phyloP scores from a whole-genome alignment of 352 stramenopile genomes.

The Phytophthora palmivora region DNA sequence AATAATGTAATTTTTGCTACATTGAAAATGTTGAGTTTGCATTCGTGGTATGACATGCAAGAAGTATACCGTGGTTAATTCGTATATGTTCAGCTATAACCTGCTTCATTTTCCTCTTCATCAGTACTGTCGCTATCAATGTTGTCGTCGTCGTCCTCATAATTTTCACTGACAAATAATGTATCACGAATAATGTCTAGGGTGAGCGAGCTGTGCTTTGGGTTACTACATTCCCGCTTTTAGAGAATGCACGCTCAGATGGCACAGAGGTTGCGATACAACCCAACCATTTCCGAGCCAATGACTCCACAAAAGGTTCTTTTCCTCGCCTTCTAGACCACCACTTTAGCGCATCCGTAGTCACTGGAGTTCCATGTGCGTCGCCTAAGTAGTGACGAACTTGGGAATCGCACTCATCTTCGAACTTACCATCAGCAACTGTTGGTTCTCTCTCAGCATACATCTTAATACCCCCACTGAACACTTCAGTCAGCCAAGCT shows the following conservation, averaged over 20 bases:
- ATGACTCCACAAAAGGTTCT: not conserved
- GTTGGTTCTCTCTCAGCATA: too few relatives aligned
- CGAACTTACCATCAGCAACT: not conserved
- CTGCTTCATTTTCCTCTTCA: too few relatives aligned
- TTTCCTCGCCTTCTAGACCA: constrained; percentile 1
- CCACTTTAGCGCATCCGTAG: constrained; percentile 1
- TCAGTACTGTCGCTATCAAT: not conserved
- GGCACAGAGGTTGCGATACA: constrained; percentile 14
- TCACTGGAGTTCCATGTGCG: not conserved
- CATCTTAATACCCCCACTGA: too few relatives aligned
- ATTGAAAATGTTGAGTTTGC: too few relatives aligned
- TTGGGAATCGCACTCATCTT: not conserved
- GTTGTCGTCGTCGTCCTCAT: not conserved
- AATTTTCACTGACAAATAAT: constrained; percentile 6
- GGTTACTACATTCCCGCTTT: constrained; percentile 1
- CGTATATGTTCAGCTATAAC: too few relatives aligned
- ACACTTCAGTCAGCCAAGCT: too few relatives aligned
- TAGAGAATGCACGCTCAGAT: constrained; percentile 5
- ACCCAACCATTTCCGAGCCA: constrained; percentile 11
- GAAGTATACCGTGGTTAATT: too few relatives aligned
- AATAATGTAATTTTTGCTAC: too few relatives aligned
- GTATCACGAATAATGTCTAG: not conserved
- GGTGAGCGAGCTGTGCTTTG: not conserved
- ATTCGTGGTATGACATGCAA: too few relatives aligned
- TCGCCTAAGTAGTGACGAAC: not conserved